phyloP scores from a whole-genome alignment of 2,329 filamentous ascomycete genomes.

The Neocucurbitaria cava region DNA sequence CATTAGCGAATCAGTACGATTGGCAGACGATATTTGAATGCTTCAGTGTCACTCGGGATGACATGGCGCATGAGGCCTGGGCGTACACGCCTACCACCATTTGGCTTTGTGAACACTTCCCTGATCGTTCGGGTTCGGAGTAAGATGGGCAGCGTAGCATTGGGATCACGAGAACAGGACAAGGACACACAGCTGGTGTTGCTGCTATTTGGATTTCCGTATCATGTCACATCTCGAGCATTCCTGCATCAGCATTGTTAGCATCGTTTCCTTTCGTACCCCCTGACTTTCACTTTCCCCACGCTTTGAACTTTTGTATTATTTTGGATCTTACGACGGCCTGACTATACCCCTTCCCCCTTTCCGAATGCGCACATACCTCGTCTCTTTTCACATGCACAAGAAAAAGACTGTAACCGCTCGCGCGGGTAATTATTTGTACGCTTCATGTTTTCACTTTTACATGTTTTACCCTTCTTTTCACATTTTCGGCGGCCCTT shows the following conservation, averaged over 20 bases:
- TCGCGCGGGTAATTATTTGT: constrained; percentile 48
- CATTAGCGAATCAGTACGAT: constrained; percentile 27
- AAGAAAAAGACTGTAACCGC: constrained; percentile 52
- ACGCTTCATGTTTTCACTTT: constrained; percentile 25
- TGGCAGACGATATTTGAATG: constrained; percentile 11
- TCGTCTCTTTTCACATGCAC: constrained; percentile 25
- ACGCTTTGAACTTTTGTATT: constrained; percentile 17
- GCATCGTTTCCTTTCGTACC: constrained; percentile 27
- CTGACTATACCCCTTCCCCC: constrained; percentile 44
- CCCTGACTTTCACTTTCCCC: constrained; percentile 9
- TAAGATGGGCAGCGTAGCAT: constrained; percentile 24
- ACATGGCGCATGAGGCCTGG: constrained; percentile 10
- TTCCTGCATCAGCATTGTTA: constrained; percentile 40
- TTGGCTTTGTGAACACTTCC: constrained; percentile 14
- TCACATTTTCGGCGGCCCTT: constrained; percentile 5
- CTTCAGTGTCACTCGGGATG: constrained; percentile 13
- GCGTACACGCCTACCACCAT: constrained; percentile 18
- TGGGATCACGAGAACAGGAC: constrained; percentile 20
- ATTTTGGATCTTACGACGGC: constrained; percentile 28
- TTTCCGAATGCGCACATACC: constrained; percentile 19
- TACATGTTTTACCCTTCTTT: constrained; percentile 8
- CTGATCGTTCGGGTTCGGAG: constrained; percentile 19
- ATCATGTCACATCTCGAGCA: constrained; percentile 21
- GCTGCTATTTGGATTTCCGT: constrained; percentile 20
- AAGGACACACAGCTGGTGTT: constrained; percentile 18